Evolutionary conservation across 2,329 filamentous ascomycete genomes (phyloP).

Genomic region (Verticillium longisporum): DNA sequence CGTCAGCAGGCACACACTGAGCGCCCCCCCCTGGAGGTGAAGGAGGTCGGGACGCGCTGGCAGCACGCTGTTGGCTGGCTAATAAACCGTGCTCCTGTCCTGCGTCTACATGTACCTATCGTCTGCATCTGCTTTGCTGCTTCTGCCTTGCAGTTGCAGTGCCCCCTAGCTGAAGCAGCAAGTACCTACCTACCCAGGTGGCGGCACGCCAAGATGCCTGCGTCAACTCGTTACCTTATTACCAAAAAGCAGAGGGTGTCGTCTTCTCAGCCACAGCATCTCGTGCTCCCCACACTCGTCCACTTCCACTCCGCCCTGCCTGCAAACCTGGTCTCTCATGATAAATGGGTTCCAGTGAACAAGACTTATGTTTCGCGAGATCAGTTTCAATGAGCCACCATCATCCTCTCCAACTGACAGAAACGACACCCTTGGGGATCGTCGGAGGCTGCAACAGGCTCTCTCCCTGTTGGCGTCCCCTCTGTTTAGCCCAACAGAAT

Average conservation of each 20-base stretch:
- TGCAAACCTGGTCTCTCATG: not conserved
- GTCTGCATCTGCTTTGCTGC: slow-evolving; percentile 5
- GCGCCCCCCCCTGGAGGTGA: not conserved
- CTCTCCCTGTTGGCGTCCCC: not conserved
- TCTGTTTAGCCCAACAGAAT: not conserved
- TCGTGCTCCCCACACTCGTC: not conserved
- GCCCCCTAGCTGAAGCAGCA: not conserved
- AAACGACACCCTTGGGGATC: not conserved
- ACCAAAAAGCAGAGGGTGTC: not conserved
- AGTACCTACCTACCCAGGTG: not conserved
- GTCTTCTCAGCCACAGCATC: not conserved
- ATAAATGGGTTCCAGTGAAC: not conserved
- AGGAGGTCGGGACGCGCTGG: slow-evolving; percentile 9
- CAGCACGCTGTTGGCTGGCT: slow-evolving; percentile 21
- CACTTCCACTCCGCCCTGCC: not conserved
- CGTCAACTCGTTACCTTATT: not conserved
- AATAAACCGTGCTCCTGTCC: slow-evolving; percentile 11
- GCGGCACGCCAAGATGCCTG: not conserved
- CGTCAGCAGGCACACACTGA: slow-evolving; percentile 3
- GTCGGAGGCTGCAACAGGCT: not conserved
- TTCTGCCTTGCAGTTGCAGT: not conserved
- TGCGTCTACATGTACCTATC: too few species aligned
- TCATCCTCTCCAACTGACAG: not conserved
- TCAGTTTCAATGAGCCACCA: not conserved
- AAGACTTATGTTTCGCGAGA: not conserved